Evolutionary conservation across 2,329 filamentous ascomycete genomes (phyloP).

Genomic region (Paracamarosporium sp.): DNA sequence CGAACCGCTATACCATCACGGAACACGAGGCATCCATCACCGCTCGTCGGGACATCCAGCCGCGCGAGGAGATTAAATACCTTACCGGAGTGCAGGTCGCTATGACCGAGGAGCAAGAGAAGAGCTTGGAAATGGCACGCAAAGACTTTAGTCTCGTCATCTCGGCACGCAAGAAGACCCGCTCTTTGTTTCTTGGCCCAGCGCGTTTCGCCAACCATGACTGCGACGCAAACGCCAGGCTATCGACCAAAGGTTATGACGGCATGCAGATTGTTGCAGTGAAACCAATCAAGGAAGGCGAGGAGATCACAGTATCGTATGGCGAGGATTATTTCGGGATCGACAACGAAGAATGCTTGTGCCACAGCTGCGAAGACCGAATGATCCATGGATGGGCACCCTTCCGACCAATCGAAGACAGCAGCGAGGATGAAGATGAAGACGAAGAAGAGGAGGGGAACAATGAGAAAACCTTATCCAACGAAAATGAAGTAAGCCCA

Average conservation of each 20-base stretch:
- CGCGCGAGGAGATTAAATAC: constrained; percentile 88
- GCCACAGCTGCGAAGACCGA: constrained; percentile 80
- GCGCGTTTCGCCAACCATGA: constrained; percentile 98
- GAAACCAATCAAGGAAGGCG: constrained; percentile 80
- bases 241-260: constrained; percentile 82
- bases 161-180: constrained; percentile 87
- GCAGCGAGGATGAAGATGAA: constrained; percentile 49
- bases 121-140: constrained; percentile 77
- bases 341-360: constrained; percentile 93
- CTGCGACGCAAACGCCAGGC: constrained; percentile 87
- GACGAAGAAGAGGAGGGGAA: constrained; percentile 27
- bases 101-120: constrained; percentile 90
- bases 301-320: constrained; percentile 97
- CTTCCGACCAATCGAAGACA: constrained; percentile 41
- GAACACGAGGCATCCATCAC: constrained; percentile 88
- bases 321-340: constrained; percentile 96
- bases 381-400: constrained; percentile 83
- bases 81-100: constrained; percentile 89
- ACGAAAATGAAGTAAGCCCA: constrained; percentile 6
- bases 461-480: constrained; percentile 17
- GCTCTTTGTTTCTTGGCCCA: constrained; percentile 91
- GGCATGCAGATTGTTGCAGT: constrained; percentile 91
- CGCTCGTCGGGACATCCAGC: constrained; percentile 78
- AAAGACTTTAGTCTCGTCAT: constrained; percentile 98
- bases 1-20: constrained; percentile 92